phyloP scores from a whole-genome alignment of 495 filamentous ascomycete genomes.

The Aspergillus diversus region DNA sequence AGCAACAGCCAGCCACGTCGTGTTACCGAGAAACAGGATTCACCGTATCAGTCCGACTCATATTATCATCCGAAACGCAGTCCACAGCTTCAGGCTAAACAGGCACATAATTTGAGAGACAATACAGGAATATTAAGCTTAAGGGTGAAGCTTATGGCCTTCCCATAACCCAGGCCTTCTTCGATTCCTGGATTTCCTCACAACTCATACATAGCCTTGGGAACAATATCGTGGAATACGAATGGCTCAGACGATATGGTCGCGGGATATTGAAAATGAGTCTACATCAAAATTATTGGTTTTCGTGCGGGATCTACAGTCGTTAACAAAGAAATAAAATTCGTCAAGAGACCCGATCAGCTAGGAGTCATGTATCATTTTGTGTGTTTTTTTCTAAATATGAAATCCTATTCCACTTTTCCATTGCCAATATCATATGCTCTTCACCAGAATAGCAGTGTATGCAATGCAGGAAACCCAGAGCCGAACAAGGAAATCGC shows the following conservation, averaged over 20 bases:
- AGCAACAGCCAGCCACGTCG: no score
- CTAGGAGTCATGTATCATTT: slow-evolving; percentile 48
- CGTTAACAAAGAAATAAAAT: slow-evolving; percentile 22
- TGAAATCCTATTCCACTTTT: slow-evolving; percentile 55
- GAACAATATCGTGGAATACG: neutral
- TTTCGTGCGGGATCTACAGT: neutral
- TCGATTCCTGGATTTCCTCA: no score
- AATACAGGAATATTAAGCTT: no score
- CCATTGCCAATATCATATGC: slow-evolving; percentile 54
- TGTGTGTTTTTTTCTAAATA: slow-evolving; percentile 45
- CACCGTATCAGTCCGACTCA: no score
- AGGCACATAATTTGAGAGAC: no score
- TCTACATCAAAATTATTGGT: neutral
- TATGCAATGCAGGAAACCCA: slow-evolving; percentile 53
- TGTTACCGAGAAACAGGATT: no score
- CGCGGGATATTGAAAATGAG: neutral
- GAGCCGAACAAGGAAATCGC: slow-evolving; percentile 54
- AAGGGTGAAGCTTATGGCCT: no score
- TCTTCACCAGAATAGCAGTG: slow-evolving; percentile 43
- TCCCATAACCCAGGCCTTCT: no score
- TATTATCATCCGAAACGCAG: no score
- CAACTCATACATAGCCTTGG: no score
- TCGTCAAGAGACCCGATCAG: slow-evolving; percentile 41
- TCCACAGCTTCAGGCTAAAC: no score
- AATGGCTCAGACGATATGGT: neutral